Conservation (phyloP, 352 stramenopile genomes). For the Globisporangium perplexum region DNA sequence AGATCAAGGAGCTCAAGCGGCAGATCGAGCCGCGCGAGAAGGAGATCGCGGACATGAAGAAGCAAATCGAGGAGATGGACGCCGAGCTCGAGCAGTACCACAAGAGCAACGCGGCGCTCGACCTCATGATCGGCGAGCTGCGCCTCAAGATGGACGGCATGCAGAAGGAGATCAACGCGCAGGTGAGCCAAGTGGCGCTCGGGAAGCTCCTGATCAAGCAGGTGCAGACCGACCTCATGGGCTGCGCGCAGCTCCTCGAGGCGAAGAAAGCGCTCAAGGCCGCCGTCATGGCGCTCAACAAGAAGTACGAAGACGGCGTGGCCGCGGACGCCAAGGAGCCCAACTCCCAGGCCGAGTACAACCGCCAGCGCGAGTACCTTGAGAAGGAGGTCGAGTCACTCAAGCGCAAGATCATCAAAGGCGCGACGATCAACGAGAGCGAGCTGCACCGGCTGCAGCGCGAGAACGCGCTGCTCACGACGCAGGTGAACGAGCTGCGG, state of each 20-base stretch:
- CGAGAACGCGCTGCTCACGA: conserved; percentile 78
- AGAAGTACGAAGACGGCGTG: conserved; percentile 80
- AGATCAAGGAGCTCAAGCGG: conserved; percentile 96
- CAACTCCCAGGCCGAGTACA: conserved; percentile 90
- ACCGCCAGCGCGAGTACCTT: conserved; percentile 89
- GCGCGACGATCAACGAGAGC: conserved; percentile 77
- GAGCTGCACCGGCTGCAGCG: conserved; percentile 76
- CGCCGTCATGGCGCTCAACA: conserved; percentile 76
- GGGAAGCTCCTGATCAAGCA: conserved; percentile 68
- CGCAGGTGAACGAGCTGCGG: conserved; percentile 77
- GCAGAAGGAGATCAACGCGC: conserved; percentile 76
- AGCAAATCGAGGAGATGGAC: conserved; percentile 96
- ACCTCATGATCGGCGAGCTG: conserved; percentile 94
- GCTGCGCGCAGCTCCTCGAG: conserved; percentile 65
- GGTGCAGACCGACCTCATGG: conserved; percentile 71
- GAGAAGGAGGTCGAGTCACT: conserved; percentile 87
- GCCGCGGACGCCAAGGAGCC: conserved; percentile 73
- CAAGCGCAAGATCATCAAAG: conserved; percentile 89
- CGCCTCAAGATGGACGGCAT: conserved; percentile 92
- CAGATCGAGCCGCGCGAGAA: conserved; percentile 95
- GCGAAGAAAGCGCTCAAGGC: conserved; percentile 78
- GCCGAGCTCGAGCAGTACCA: conserved; percentile 93
- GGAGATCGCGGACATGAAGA: conserved; percentile 93
- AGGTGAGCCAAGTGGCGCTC: conserved; percentile 57
- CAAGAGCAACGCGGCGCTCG: conserved; percentile 92